Evolutionary conservation across 1,139 yeast species (phyloP).

Genomic region (Saccharomycopsis crataegensis): DNA sequence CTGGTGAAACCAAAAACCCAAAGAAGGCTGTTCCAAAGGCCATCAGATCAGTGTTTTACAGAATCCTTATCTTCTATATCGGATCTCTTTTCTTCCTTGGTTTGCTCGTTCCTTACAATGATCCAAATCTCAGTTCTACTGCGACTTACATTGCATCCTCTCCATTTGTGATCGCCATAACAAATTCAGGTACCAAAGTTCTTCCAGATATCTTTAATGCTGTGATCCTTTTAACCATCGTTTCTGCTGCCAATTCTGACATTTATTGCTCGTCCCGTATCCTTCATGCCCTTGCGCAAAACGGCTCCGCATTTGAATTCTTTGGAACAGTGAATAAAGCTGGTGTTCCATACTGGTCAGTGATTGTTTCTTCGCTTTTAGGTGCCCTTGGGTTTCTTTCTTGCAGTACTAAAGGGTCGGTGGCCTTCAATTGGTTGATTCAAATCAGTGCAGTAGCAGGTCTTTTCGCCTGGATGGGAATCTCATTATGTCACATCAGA

Average conservation of each 20-base stretch:
- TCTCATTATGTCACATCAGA: constrained; percentile 56
- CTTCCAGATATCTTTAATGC: constrained; percentile 55
- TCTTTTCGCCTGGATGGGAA: constrained; percentile 66
- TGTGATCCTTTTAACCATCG: constrained; percentile 45
- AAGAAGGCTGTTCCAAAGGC: constrained; percentile 78
- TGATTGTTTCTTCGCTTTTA: constrained; percentile 47
- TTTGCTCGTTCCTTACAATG: constrained; percentile 71
- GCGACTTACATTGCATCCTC: constrained; percentile 42
- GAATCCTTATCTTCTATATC: constrained; percentile 77
- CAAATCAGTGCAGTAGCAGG: constrained; percentile 77
- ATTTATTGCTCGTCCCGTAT: constrained; percentile 53
- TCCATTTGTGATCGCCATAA: constrained; percentile 51
- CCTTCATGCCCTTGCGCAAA: constrained; percentile 51
- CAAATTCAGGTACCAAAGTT: constrained; percentile 37
- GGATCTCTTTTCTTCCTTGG: constrained; percentile 77
- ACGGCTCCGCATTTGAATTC: constrained; percentile 44
- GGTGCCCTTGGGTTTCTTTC: constrained; percentile 70
- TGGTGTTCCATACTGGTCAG: constrained; percentile 35
- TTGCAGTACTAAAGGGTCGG: constrained; percentile 48
- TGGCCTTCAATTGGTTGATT: constrained; percentile 78
- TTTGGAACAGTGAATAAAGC: constrained; percentile 41
- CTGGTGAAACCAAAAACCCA: constrained; percentile 84
- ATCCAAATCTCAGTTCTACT: constrained; percentile 42
- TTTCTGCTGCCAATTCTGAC: constrained; percentile 60
- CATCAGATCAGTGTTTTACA: constrained; percentile 69